Evolutionary conservation across 2,329 filamentous ascomycete genomes (phyloP), one percentile per base, ranked within the genome.

Genomic region (Hypoxylon sp.): DNA sequence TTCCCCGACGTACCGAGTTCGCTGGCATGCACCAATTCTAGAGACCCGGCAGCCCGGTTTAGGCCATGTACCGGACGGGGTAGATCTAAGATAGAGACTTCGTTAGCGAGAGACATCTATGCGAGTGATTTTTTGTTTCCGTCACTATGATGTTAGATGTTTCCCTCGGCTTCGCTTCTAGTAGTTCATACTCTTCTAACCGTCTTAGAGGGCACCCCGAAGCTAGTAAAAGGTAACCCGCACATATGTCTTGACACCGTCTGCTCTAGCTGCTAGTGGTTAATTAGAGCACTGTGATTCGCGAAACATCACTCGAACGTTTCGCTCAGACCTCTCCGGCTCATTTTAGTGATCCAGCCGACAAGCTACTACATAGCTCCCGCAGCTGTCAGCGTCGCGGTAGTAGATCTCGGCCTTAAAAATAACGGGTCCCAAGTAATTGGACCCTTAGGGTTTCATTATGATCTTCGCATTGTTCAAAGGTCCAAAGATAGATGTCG

Each of bases 371-470:
- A 10, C 23, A 7, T 60, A 45, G 55, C 43, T 67, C 49, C 65
- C 60, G 55, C 41, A 2, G 43, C 46, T 23, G 38, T 38, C 46
- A 51, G 7, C 17, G 4, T 53, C 6, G 32, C 48, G 53, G 48
- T 32, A 11, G 48, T 32, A 11, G 10, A 56, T 60, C 28, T 52
- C 50, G 60, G 56, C 60, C 30, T 34, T 53, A 25, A 51, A 21
- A 52, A 46, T 23, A 32, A 46, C 14, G 21, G 32, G 51, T 49
- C 21, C 36, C 30, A 52, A 30, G 49, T 21, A 23, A 30, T 46
- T 57, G 56, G 60, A 43, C 23, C 50, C 60, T 59, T 59, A 53
- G 34, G 19, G 55, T 63, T 60, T 13, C 64, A 60, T 66, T 57
- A 21, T 25, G 53, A 45, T 46, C n/a, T 59, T 49, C 51, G 23